Evolutionary conservation across 2,329 filamentous ascomycete genomes (phyloP).

Genomic region (Phaeosphaeriaceae sp.): DNA sequence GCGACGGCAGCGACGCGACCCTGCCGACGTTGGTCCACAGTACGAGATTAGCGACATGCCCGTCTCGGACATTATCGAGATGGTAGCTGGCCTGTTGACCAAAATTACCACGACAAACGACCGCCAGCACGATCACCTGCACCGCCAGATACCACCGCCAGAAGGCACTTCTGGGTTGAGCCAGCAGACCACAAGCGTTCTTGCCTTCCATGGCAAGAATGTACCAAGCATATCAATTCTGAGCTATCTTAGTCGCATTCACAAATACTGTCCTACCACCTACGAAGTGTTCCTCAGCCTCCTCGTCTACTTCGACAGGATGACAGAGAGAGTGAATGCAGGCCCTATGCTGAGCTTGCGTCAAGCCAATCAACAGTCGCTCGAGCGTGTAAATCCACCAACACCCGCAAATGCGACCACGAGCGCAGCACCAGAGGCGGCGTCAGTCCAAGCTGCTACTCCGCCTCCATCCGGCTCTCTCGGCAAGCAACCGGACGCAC

Average conservation of each 20-base stretch:
- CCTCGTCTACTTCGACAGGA: slow-evolving; percentile 96
- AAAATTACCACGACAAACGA: slow-evolving; percentile 99
- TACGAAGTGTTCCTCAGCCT: slow-evolving; percentile 97
- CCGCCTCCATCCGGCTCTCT: slow-evolving; percentile 58
- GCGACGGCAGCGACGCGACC: slow-evolving; percentile 52
- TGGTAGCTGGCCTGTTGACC: slow-evolving; percentile 94
- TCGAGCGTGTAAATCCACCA: slow-evolving; percentile 45
- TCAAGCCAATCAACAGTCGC: slow-evolving; percentile 58
- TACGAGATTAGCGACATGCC: slow-evolving; percentile 99
- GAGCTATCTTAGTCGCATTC: slow-evolving; percentile 93
- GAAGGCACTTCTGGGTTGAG: slow-evolving; percentile 66
- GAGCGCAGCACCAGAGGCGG: slow-evolving; percentile 24
- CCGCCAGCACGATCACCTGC: slow-evolving; percentile 87
- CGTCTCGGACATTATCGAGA: slow-evolving; percentile 95
- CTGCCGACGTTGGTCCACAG: slow-evolving; percentile 62
- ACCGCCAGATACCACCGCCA: slow-evolving; percentile 72
- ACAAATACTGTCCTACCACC: slow-evolving; percentile 98
- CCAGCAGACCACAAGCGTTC: slow-evolving; percentile 73
- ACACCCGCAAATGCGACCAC: slow-evolving; percentile 37
- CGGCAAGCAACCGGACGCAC: slow-evolving; percentile 47
- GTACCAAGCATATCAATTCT: slow-evolving; percentile 96
- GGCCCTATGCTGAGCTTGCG: slow-evolving; percentile 72
- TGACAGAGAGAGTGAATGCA: slow-evolving; percentile 95
- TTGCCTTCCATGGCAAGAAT: slow-evolving; percentile 98
- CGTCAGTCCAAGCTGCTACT: slow-evolving; percentile 53